Base-by-base conservation (phyloP, 768 basidiomycete species). In the Cystobasidium ongulense region DNA sequence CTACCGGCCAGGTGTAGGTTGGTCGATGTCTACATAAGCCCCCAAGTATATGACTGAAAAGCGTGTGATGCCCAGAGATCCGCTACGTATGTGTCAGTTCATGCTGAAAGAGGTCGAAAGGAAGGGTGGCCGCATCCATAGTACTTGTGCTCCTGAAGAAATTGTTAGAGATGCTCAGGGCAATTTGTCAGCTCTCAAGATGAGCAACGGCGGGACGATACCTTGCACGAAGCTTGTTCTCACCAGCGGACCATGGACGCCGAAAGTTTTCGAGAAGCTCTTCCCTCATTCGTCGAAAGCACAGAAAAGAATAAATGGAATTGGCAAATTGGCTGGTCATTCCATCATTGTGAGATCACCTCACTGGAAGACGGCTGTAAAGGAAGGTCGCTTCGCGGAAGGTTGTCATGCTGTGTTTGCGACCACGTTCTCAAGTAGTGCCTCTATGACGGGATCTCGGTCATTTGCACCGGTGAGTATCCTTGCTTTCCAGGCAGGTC, bases 391-490 rank as follows among this genome's bases (percentile, higher is more conserved):
- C 29, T 18, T 67, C 8, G 23, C 57, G 4, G 11, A 59, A 35
- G 65, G 65, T n/a, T 50, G 65, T 53, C 43, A 67, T 67, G 65
- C 65, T n/a, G 50, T 67, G 8, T 67, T 67, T 23, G 65, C 65
- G 23, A 67, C 65, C 15, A 46, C 65, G 8, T 67, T 67, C 43
- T n/a, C 23, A 4, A 23, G 10, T 18, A 46, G 39, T 31, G 18
- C 38, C 23, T 13, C 23, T 46, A 52, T 67, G 8, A 53, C 43
- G 23, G 65, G 65, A 13, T 46, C 39, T n/a, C 4, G n/a, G 50
- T 46, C 39, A 3, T 67, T 67, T 23, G 65, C 65, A 18, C 65
- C 65, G 5, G 65, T 52, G 23, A 10, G 65, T 67, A 46, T 5
- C 17, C 10, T 8, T 13, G 25, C 17, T n/a, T 10, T 29, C 7